Evolutionary conservation across 805 yeast genomes (phyloP), one percentile per base, ranked within the genome.

Genomic region (Pichia paraexigua): DNA sequence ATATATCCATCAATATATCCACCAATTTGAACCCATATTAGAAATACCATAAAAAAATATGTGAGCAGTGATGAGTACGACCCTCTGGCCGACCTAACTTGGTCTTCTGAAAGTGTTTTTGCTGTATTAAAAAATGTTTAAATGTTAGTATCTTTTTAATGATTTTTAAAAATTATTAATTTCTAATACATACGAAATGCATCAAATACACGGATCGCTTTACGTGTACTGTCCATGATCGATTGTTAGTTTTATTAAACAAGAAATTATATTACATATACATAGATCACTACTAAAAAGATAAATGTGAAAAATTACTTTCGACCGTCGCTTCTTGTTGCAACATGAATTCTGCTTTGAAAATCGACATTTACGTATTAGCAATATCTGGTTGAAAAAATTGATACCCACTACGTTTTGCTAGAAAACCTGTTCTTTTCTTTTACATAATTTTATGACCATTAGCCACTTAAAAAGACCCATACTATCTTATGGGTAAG

Each of bases 1-100:
- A 85, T 77, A 51, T 76, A 76, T 2, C 97, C 97, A 50, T 94
- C 96, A 51, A 91, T 72, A 63, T 76, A 87, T 15, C 86, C 84
- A 9, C 97, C 96, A 28, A 90, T 68, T 63, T 91, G 95, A 15
- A 87, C 79, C 87, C 95, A 92, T 7, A 87, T 66, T 39, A 91
- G 71, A 61, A 89, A 79, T 17, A 88, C 60, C 18, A 86, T 77
- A 52, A 77, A 73, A 25, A 85, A 56, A n/a, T 77, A 72, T 17
- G 90, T 81, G 46, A 85, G 43, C 5, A 88, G 58, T 0, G 96
- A 83, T 17, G 90, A 79, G 18, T 79, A 63, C 5, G 94, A 91
- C 37, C 97, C 97, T 55, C 94, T 74, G 28, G 78, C 69, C 1
- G 95, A 85, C 56, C 88, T 72, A 46, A 85, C 85, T 45, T 83